Evolutionary conservation across 2,329 filamentous ascomycete species (phyloP).

Genomic region (Microdochium trichocladiopsis): DNA sequence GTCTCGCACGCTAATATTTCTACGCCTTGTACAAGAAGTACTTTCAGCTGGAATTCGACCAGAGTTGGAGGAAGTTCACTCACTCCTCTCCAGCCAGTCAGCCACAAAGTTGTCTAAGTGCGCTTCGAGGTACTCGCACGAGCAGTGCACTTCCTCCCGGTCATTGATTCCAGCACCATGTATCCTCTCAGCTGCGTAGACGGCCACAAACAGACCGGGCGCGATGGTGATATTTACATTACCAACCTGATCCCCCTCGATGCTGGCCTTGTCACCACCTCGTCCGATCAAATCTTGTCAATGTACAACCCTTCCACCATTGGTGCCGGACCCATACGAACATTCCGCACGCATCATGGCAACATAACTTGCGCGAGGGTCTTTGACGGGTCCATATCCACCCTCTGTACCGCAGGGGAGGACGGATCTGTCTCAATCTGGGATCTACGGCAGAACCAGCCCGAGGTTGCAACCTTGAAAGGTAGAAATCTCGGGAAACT

Average conservation of each 20-base stretch:
- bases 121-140: no score
- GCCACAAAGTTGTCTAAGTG: no score
- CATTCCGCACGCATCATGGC: slow-evolving; percentile 45
- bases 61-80: no score
- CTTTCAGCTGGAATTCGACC: no score
- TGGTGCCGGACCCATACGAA: slow-evolving; percentile 38
- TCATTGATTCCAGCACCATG: slow-evolving; percentile 27
- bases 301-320: slow-evolving; percentile 56
- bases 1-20: no score
- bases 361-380: slow-evolving; percentile 58
- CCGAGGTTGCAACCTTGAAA: slow-evolving; percentile 35
- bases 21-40: no score
- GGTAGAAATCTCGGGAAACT: no score
- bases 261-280: slow-evolving; percentile 51
- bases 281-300: slow-evolving; percentile 64
- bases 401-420: slow-evolving; percentile 64
- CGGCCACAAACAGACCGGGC: slow-evolving; percentile 27
- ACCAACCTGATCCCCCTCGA: slow-evolving; percentile 47
- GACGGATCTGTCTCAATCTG: slow-evolving; percentile 61
- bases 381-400: slow-evolving; percentile 40
- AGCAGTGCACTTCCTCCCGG: no score
- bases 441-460: slow-evolving; percentile 49
- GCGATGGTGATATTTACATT: slow-evolving; percentile 42
- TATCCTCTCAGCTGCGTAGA: slow-evolving; percentile 32
- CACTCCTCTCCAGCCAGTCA: no score